Percentiles rank a stretch among this genome's conserved stretches.
These are phyloP conservation scores for Nigrospora osmanthi DNA, from an alignment of 2,329 filamentous ascomycete species.

Conservation along the genomic window DNA sequence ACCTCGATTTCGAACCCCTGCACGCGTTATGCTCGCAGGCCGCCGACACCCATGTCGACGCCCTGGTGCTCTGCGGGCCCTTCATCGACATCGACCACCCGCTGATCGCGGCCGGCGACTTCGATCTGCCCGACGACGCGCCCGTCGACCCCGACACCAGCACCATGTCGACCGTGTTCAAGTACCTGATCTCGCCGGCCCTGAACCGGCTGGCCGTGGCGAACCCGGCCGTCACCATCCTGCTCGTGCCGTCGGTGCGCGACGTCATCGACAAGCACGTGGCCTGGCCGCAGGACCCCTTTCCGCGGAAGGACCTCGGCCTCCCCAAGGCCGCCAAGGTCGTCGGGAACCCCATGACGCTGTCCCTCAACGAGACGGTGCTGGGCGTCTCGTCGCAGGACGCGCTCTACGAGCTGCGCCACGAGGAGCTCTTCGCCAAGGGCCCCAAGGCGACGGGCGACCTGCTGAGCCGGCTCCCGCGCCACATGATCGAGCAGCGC, in stretches of 20 bases:
- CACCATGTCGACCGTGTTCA: slow-evolving; percentile 78
- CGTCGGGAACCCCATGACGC: slow-evolving; percentile 83
- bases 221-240: slow-evolving; percentile 71
- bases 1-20: slow-evolving; percentile 82
- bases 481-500: slow-evolving; percentile 78
- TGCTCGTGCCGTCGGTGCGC: slow-evolving; percentile 76
- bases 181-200: slow-evolving; percentile 66
- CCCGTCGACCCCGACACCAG: slow-evolving; percentile 67
- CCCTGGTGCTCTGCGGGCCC: slow-evolving; percentile 72
- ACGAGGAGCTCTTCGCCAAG: slow-evolving; percentile 60
- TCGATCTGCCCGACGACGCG: slow-evolving; percentile 64
- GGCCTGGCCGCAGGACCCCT: slow-evolving; percentile 52
- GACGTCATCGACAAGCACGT: slow-evolving; percentile 59
- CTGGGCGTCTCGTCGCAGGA: slow-evolving; percentile 81
- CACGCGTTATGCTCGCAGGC: slow-evolving; percentile 75
- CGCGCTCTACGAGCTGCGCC: slow-evolving; percentile 71
- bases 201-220: slow-evolving; percentile 62
- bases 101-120: slow-evolving; percentile 71
- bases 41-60: slow-evolving; percentile 66
- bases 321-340: slow-evolving; percentile 70
- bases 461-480: slow-evolving; percentile 62
- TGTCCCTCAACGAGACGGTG: slow-evolving; percentile 81
- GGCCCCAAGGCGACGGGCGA: slow-evolving; percentile 45
- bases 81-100: slow-evolving; percentile 93
- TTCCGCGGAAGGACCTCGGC: slow-evolving; percentile 64